Percentiles rank a stretch among this genome's conserved stretches.
These are phyloP conservation scores for Tylopilus orsonianus DNA, from an alignment of 1,284 basidiomycete genomes.

Conservation along the genomic window DNA sequence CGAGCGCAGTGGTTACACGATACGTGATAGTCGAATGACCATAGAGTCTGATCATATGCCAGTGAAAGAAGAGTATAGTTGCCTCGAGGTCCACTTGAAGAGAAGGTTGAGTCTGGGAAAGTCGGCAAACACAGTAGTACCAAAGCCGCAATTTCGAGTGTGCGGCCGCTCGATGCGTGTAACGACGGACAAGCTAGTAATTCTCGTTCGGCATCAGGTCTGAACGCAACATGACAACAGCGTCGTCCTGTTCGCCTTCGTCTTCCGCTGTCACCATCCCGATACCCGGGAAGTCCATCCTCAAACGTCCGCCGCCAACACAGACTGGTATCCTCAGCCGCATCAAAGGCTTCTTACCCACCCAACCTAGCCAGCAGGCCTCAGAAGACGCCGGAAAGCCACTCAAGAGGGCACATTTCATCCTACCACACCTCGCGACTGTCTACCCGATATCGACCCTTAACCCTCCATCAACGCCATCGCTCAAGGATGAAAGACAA, in stretches of 20 bases:
- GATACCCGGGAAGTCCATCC: slow-evolving; percentile 73
- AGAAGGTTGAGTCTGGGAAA: too few species aligned
- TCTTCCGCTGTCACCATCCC: slow-evolving; percentile 76
- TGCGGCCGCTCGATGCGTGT: neutral
- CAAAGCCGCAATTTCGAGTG: too few species aligned
- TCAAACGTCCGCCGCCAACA: slow-evolving; percentile 71
- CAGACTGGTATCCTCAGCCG: slow-evolving; percentile 72
- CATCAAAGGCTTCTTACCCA: slow-evolving; percentile 45
- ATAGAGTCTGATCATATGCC: too few species aligned
- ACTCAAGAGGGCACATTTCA: slow-evolving; percentile 83
- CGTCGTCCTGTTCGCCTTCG: slow-evolving; percentile 56
- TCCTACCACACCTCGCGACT: slow-evolving; percentile 77
- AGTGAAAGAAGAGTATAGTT: too few species aligned
- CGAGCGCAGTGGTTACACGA: too few species aligned
- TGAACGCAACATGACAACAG: slow-evolving; percentile 16
- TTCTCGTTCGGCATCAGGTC: neutral
- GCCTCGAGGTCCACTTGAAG: too few species aligned
- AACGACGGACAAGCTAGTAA: neutral
- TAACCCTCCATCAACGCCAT: slow-evolving; percentile 76
- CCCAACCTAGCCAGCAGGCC: slow-evolving; percentile 21
- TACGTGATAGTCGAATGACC: too few species aligned
- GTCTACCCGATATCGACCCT: slow-evolving; percentile 83
- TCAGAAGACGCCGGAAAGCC: slow-evolving; percentile 47
- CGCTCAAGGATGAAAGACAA: slow-evolving; percentile 72
- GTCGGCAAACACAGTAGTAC: too few species aligned